A percentile compares a stretch with the other conserved stretches of the same genome.
These are phyloP conservation scores for Reutealis trisperma DNA, from an alignment of 345 rosid species.

Conservation along the genomic window DNA sequence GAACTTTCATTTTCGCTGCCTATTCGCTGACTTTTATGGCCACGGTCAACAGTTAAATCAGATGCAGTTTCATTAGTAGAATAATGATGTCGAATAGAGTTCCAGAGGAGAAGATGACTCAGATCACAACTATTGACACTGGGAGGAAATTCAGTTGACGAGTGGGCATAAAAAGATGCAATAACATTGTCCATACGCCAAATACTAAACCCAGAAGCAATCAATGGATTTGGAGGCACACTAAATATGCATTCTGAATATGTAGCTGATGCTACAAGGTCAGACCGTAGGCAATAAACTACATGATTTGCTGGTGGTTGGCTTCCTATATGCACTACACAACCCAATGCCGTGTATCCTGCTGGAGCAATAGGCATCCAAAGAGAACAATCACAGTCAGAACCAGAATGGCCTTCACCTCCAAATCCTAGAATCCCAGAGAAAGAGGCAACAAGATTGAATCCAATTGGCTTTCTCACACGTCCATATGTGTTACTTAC, in stretches of 20 bases:
- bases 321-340: constrained; percentile 80
- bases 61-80: constrained; percentile 41
- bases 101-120: constrained; percentile 79
- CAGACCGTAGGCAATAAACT: constrained; percentile 90
- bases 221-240: constrained; percentile 44
- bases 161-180: constrained; percentile 86
- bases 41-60: constrained; percentile 36
- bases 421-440: constrained; percentile 59
- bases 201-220: constrained; percentile 79
- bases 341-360: constrained; percentile 86
- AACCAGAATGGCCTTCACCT: constrained; percentile 38
- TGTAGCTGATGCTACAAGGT: constrained; percentile 83
- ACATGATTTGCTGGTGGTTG: constrained; percentile 79
- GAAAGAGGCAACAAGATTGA: constrained; percentile 61
- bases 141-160: constrained; percentile 62
- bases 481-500: constrained; percentile 95
- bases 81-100: constrained; percentile 50
- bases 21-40: constrained; percentile 43
- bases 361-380: constrained; percentile 97
- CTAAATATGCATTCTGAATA: constrained; percentile 82
- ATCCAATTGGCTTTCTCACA: constrained; percentile 84
- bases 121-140: constrained; percentile 57
- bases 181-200: constrained; percentile 94
- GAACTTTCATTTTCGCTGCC: constrained; percentile 50
- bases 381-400: constrained; percentile 69